Conservation (phyloP, 2,329 filamentous ascomycete genomes). For the Fusarium dlaminii region DNA sequence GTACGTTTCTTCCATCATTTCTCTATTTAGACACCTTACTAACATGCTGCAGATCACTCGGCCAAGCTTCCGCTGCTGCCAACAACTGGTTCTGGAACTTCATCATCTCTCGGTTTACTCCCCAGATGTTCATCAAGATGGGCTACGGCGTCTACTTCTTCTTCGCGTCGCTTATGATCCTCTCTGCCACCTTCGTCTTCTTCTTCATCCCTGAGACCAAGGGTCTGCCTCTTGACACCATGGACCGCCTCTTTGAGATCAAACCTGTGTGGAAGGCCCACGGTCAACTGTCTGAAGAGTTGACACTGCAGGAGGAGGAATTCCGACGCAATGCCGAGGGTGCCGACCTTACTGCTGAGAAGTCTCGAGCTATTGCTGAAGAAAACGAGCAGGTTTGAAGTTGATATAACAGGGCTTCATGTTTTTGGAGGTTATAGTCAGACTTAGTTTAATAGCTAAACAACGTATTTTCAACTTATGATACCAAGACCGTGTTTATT, state of each 20-base stretch:
- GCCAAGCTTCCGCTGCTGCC: constrained; percentile 75
- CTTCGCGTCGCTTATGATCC: constrained; percentile 70
- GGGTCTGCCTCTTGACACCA: constrained; percentile 69
- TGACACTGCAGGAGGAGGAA: constrained; percentile 48
- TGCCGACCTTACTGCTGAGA: constrained; percentile 39
- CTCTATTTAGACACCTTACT: fast-evolving
- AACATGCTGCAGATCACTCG: constrained; percentile 57
- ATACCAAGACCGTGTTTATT: fast-evolving
- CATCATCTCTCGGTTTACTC: constrained; percentile 73
- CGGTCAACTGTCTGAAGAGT: constrained; percentile 54
- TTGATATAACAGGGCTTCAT: not conserved
- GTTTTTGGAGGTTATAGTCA: no score
- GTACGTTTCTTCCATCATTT: fast-evolving
- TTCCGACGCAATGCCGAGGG: constrained; percentile 44
- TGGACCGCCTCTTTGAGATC: constrained; percentile 68
- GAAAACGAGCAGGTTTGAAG: not conserved
- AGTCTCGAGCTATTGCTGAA: constrained; percentile 9
- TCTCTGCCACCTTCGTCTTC: constrained; percentile 67
- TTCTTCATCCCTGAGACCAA: constrained; percentile 74
- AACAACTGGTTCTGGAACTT: constrained; percentile 81
- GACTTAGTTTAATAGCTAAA: not conserved
- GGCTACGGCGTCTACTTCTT: constrained; percentile 74
- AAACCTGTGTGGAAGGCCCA: constrained; percentile 58
- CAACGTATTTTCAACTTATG: not conserved
- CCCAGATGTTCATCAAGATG: constrained; percentile 68